Conservation (phyloP, 1,284 basidiomycete species). For the Tilletia walkeri region DNA sequence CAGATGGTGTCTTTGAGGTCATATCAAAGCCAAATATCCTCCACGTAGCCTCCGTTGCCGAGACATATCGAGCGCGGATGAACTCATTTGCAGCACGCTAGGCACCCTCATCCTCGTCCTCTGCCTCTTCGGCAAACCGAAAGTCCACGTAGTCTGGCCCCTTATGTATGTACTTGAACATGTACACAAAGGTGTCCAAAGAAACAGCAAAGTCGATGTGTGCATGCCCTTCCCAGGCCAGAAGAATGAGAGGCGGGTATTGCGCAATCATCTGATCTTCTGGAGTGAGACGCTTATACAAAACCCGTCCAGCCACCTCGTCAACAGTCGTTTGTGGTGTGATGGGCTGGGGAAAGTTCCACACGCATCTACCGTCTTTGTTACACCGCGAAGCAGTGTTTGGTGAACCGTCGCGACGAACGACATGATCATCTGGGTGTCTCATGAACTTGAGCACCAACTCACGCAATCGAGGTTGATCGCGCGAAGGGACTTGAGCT, state of each 20-base stretch:
- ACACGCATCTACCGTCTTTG: background rate
- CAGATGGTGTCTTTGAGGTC: background rate
- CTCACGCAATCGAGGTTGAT: background rate
- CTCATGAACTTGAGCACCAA: background rate
- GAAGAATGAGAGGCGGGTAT: background rate
- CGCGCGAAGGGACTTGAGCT: background rate
- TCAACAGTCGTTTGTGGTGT: background rate
- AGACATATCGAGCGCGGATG: background rate
- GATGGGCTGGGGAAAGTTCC: background rate
- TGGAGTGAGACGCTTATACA: background rate
- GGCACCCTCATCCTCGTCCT: background rate
- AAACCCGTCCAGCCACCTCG: background rate
- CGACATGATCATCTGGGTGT: background rate
- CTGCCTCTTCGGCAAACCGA: background rate
- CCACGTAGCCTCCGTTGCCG: background rate
- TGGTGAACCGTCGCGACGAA: background rate
- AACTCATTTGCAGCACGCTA: background rate
- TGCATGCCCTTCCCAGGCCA: background rate
- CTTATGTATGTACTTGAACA: background rate
- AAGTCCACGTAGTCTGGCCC: background rate
- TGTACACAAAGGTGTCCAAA: background rate
- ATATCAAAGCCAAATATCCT: background rate
- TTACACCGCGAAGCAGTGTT: background rate
- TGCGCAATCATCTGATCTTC: background rate
- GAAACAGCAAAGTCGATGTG: background rate